Evolutionary conservation across 192 early-diverging fungal species (phyloP).

Genomic region (Thoreauomyces humboldtii): DNA sequence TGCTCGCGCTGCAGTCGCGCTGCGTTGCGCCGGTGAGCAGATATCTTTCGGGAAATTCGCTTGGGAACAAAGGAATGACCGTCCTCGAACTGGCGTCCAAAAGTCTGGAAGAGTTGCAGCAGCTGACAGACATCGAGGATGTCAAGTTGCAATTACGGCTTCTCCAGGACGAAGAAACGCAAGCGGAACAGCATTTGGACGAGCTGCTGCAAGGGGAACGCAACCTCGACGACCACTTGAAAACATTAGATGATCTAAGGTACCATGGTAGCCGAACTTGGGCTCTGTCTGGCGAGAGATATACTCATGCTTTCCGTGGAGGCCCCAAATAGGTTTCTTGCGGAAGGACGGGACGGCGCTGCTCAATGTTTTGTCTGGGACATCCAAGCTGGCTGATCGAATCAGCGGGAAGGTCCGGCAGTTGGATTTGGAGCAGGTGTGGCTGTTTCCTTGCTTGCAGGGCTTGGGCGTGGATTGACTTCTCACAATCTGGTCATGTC

Average conservation of each 20-base stretch:
- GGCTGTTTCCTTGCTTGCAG: conserved; percentile 16
- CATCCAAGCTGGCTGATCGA: conserved; percentile 70
- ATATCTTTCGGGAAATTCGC: no score
- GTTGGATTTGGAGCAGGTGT: conserved; percentile 70
- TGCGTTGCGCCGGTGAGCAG: no score
- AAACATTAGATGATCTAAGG: conserved; percentile 53
- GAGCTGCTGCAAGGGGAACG: conserved; percentile 46
- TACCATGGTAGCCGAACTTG: conserved; percentile 9
- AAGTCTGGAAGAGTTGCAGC: conserved; percentile 12
- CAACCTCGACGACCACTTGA: conserved; percentile 50
- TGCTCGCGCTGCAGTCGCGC: no score
- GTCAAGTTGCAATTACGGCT: conserved; percentile 58
- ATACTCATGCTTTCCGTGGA: neutral
- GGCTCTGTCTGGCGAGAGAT: neutral
- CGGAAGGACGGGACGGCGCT: conserved; percentile 38
- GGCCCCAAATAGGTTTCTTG: conserved; percentile 45
- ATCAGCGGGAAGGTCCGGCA: conserved; percentile 84
- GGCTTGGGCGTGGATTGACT: neutral
- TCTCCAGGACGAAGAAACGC: conserved; percentile 63
- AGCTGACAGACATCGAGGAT: conserved; percentile 59
- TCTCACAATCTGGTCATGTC: no score
- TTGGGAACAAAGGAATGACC: no score
- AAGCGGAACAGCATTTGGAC: conserved; percentile 58
- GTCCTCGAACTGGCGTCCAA: neutral
- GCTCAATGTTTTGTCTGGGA: conserved; percentile 53